phyloP scores from a whole-genome alignment of 148 eudicot genomes.

The Selenicereus undatus region DNA sequence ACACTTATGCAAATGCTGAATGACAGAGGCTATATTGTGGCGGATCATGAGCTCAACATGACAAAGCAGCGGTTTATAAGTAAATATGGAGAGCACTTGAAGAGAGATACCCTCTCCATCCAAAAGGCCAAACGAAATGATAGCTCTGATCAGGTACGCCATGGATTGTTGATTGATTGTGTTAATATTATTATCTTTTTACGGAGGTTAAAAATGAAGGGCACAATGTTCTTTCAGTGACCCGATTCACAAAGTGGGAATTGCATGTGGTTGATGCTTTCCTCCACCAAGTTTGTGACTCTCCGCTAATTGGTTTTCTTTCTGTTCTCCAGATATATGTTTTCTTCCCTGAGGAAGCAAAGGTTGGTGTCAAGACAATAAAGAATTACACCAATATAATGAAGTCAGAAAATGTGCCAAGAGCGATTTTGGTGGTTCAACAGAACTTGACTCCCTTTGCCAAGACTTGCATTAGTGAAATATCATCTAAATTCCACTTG shows the following conservation, averaged over 20 bases:
- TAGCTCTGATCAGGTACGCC: conserved; percentile 56
- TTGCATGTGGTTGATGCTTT: background rate
- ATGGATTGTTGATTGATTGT: background rate
- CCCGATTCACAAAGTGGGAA: background rate
- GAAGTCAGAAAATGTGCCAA: conserved; percentile 70
- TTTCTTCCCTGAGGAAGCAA: conserved; percentile 75
- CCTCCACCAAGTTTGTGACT: background rate
- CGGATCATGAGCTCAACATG: conserved; percentile 58
- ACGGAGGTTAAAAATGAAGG: background rate
- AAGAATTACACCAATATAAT: conserved; percentile 70
- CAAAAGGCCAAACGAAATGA: conserved; percentile 45
- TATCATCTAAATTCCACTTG: conserved; percentile 63
- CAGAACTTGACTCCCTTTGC: conserved; percentile 84
- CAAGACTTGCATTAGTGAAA: conserved; percentile 62
- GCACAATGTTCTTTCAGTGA: background rate
- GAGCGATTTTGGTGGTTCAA: conserved; percentile 79
- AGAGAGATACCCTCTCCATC: conserved; percentile 66
- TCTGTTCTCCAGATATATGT: conserved; percentile 54
- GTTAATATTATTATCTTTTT: background rate
- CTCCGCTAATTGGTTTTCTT: conserved; percentile 1
- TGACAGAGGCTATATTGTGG: conserved; percentile 63
- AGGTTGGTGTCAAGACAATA: conserved; percentile 90
- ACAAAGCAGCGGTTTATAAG: conserved; percentile 43
- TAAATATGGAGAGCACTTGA: conserved; percentile 64
- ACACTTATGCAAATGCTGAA: conserved; percentile 70